Conservation (phyloP, 495 filamentous ascomycete genomes). For the Lepidopterella palustris region DNA sequence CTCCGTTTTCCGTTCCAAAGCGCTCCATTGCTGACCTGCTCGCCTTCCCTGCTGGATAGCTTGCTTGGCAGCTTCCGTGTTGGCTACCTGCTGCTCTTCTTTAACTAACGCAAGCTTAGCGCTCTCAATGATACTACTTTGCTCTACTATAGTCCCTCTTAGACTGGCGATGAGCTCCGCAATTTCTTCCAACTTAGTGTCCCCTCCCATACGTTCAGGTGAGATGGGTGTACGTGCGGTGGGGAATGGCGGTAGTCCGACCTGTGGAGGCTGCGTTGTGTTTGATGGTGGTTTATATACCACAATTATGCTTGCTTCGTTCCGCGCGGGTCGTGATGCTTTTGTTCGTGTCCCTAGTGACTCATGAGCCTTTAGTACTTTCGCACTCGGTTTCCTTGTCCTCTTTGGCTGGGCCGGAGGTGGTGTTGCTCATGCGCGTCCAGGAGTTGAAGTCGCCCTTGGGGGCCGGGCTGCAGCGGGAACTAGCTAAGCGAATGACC, state of each 20-base stretch:
- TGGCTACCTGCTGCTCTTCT: neutral
- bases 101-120: neutral
- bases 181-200: constrained; percentile 4
- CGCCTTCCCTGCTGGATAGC: constrained; percentile 1
- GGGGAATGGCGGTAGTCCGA: constrained; percentile 5
- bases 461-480: too few relatives aligned
- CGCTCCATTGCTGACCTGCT: constrained; percentile 10
- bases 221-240: constrained; percentile 9
- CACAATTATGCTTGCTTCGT: neutral
- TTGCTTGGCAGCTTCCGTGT: neutral
- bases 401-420: too few relatives aligned
- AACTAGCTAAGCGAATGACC: too few relatives aligned
- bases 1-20: constrained; percentile 3
- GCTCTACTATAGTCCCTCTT: constrained; percentile 3
- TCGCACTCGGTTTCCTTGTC: constrained; percentile 1
- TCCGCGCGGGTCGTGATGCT: neutral
- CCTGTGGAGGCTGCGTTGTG: constrained; percentile 1
- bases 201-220: constrained; percentile 5
- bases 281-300: neutral
- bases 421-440: too few relatives aligned
- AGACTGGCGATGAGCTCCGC: constrained; percentile 9
- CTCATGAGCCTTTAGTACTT: neutral
- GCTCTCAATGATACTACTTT: constrained; percentile 9
- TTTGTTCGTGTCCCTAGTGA: neutral
- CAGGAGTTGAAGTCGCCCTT: too few relatives aligned